Conservation (phyloP, 2,329 filamentous ascomycete species). For the Cladosporium sp. region DNA sequence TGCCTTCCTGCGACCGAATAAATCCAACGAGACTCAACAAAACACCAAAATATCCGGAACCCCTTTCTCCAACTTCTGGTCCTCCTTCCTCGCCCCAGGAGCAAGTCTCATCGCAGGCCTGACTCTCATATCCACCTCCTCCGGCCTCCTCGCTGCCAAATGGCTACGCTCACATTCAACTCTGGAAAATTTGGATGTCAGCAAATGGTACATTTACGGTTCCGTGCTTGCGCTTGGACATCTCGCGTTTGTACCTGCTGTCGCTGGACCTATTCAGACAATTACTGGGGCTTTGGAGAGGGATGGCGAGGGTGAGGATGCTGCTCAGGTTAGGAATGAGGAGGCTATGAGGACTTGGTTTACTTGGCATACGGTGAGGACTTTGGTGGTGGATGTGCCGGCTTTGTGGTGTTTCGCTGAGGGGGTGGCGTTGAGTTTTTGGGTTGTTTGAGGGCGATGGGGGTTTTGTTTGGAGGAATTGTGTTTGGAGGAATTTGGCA, state of each 20-base stretch:
- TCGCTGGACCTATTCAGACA: constrained; percentile 3
- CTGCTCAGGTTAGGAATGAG: constrained; percentile 18
- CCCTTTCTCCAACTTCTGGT: constrained; percentile 25
- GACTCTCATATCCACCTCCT: constrained; percentile 18
- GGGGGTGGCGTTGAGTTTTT: constrained; percentile 22
- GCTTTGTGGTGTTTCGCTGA: constrained; percentile 29
- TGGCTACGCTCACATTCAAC: constrained; percentile 24
- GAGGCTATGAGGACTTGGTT: constrained; percentile 26
- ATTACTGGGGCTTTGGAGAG: constrained; percentile 19
- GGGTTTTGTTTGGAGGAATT: not conserved
- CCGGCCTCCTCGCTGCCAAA: constrained; percentile 20
- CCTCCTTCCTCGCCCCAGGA: constrained; percentile 21
- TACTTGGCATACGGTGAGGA: constrained; percentile 23
- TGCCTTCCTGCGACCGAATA: constrained; percentile 18
- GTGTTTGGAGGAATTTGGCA: too few relatives aligned
- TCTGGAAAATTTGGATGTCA: constrained; percentile 24
- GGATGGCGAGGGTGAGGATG: constrained; percentile 13
- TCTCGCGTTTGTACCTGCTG: constrained; percentile 19
- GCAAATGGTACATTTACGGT: constrained; percentile 26
- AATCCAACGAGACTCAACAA: not conserved
- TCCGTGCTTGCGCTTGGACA: constrained; percentile 23
- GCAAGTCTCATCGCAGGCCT: constrained; percentile 19
- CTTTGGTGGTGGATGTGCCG: constrained; percentile 24
- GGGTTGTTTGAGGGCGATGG: constrained; percentile 20
- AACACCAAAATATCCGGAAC: constrained; percentile 8